Base-by-base conservation (phyloP, 2,329 filamentous ascomycete genomes). In the Colletotrichum sp. region DNA sequence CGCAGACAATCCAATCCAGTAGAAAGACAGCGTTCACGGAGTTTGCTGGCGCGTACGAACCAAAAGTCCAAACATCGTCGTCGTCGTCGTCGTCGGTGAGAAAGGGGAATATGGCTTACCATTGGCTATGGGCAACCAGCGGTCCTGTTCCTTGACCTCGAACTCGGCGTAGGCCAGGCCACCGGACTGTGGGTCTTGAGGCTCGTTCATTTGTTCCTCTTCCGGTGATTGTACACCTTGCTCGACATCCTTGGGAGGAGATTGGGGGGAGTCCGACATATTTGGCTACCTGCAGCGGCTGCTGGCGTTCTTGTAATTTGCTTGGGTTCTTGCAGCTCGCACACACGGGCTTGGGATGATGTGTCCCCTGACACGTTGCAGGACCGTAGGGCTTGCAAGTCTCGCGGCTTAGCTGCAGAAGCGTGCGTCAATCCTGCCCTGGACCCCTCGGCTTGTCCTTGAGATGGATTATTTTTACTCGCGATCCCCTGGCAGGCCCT, bases 71-170 rank as follows among this genome's bases (percentile, higher is more conserved):
- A 69, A 68, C 24, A 18, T 69, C 34, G 14, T 69, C 48, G 69
- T 55, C 28, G 28, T 24, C 24, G 24, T 72, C 61, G 69, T 63
- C 43, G 38, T 73, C 63, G 64, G 34, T 61, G 34, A 55, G 48
- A 64, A 58, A 75, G 79, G 80, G 79, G 79, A 81, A 79, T 79
- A 79, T 81, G 87, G 97, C 97, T 92, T 92, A 99, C 97, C 97
- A 96, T 99, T 99, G 89, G 97, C 97, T 92, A 99, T 99, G 85
- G 97, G 97, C 85, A 99, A 92, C 97, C 97, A 99, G 90, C 97
- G 91, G 88, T 99, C 97, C 88, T 99, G 97, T 88, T 99, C 97
- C 91, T 98, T 98, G 87, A 98, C 96, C 88, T 98, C 96, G 85
- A 98, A 98, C 89, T 98, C 96, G 14, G 66, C 66, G 84, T 95